Conservation (phyloP, 768 basidiomycete species). For the Termitomyces eurrhizus region DNA sequence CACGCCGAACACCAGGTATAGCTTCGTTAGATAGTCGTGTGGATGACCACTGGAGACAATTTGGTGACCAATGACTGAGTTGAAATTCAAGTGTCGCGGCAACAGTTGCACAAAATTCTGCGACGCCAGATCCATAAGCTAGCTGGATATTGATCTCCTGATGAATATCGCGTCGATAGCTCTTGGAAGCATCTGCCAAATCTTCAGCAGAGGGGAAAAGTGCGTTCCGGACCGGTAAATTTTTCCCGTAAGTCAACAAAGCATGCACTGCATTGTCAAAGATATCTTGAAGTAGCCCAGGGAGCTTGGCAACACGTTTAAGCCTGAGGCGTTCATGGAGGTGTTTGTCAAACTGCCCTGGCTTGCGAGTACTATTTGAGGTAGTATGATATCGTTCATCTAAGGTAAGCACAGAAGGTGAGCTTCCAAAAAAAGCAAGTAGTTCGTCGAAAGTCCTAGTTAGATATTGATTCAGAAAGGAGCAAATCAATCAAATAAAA, state of each 20-base stretch:
- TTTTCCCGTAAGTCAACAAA: not conserved
- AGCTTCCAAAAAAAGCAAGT: not conserved
- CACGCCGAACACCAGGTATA: not conserved
- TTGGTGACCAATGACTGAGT: not conserved
- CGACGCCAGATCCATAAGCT: not conserved
- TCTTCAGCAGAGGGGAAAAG: not conserved
- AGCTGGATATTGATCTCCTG: not conserved
- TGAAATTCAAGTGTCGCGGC: constrained; percentile 2
- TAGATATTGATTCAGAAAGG: not conserved
- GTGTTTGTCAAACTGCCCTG: constrained; percentile 1
- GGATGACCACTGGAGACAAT: not conserved
- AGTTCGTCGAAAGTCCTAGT: not conserved
- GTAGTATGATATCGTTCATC: constrained; percentile 1
- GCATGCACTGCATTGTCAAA: not conserved
- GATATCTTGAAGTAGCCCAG: not conserved
- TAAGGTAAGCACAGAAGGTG: not conserved
- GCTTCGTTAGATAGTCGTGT: not conserved
- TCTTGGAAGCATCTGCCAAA: not conserved
- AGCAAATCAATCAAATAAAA: not conserved
- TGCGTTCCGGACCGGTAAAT: not conserved
- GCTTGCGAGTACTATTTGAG: not conserved
- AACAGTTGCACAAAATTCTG: not conserved
- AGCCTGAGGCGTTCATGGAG: not conserved
- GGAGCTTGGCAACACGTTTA: not conserved
- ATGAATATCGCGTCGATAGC: not conserved